A percentile compares a stretch with the other conserved stretches of the same genome.
phyloP scores from a whole-genome alignment of 1,284 basidiomycete genomes.

The Mycena citricolor region DNA sequence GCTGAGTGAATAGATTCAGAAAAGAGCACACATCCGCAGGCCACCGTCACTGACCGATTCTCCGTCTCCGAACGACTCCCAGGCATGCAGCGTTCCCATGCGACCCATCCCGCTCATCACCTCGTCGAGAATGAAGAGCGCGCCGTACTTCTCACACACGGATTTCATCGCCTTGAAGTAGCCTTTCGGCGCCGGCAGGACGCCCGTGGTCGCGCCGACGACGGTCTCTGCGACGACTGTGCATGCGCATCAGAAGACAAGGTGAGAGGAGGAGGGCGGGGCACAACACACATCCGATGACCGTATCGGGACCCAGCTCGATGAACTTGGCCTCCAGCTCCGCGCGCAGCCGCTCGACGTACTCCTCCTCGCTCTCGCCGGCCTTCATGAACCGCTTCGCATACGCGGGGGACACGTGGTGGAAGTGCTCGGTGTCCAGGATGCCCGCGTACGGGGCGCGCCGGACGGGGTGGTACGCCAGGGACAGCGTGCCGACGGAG shows the following conservation, averaged over 20 bases:
- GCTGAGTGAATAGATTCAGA: slow-evolving; percentile 29
- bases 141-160: slow-evolving; percentile 85
- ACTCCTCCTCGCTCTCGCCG: slow-evolving; percentile 74
- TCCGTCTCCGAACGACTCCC: slow-evolving; percentile 80
- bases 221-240: slow-evolving; percentile 85
- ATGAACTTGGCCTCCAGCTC: slow-evolving; percentile 85
- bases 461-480: slow-evolving; percentile 65
- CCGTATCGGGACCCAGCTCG: slow-evolving; percentile 76
- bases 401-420: slow-evolving; percentile 86
- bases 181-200: slow-evolving; percentile 71
- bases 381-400: slow-evolving; percentile 69
- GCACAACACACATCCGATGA: slow-evolving; percentile 67
- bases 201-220: slow-evolving; percentile 81
- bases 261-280: neutral
- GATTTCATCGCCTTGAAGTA: slow-evolving; percentile 83
- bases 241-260: too few relatives aligned
- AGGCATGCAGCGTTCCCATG: slow-evolving; percentile 84
- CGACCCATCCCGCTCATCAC: slow-evolving; percentile 78
- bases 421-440: slow-evolving; percentile 63
- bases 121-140: slow-evolving; percentile 85
- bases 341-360: slow-evolving; percentile 70
- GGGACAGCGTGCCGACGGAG: slow-evolving; percentile 67
- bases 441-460: slow-evolving; percentile 66
- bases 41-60: slow-evolving; percentile 38
- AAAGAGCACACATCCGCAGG: neutral